Base-by-base conservation (phyloP, 176 grass and related monocot species). In the Carex pumila region DNA sequence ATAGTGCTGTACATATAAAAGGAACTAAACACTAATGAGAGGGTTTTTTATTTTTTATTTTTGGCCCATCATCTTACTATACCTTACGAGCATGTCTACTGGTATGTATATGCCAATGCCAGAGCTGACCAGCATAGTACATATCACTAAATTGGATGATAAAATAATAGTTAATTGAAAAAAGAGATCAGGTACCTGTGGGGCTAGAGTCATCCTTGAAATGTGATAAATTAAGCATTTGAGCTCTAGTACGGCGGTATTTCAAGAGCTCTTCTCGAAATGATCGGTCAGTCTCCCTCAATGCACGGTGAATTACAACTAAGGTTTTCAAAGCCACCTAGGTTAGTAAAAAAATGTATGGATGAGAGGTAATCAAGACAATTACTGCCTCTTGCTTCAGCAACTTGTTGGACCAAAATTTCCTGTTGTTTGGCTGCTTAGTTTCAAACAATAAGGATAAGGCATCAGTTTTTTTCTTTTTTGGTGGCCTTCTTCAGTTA, bases 181-280 rank as follows among this genome's bases (percentile, higher is more conserved):
- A 64, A 49, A 39, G 54, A 19, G 21, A 62, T 75, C 12, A 15
- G 78, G 61, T 89, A 98, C 95, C 92, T 65, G 85, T 81, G 82
- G 95, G 85, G 81, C 95, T 98, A 1, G 95, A 98, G 85, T 94
- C 95, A 83, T 98, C 95, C 77, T 94, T 98, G 58, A 98, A 98
- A 65, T 90, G 92, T 3, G 89, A 88, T 76, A 98, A 64, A 61
- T 98, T 89, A 31, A 98, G 83, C 92, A 94, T 91, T 86, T 94
- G 89, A 71, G 85, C 80, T 72, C 91, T 80, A 36, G 89, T 87
- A 77, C 83, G 88, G 13, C 89, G 92, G 76, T 93, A 98, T 62
- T 89, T 98, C n/a, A 98, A 87, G 45, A 98, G 84, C 66, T 98
- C 95, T 43, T 98, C 95, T 50, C 88, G 88, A 54, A 98, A 98